phyloP scores from a whole-genome alignment of 345 rosid genomes.

The Aquilaria yunnanensis region DNA sequence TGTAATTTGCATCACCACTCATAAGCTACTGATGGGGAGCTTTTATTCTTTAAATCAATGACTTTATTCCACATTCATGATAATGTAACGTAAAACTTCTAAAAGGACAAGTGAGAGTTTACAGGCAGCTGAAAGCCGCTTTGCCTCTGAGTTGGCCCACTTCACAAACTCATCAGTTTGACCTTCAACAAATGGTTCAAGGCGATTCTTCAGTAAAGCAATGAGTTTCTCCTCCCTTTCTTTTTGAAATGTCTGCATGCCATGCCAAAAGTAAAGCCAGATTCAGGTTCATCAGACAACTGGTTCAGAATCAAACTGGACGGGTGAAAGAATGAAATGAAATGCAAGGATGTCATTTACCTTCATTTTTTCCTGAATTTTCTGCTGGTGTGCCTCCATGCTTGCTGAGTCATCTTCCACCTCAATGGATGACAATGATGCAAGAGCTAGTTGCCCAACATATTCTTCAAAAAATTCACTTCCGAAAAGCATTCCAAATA shows the following conservation, averaged over 20 bases:
- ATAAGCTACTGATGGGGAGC: too few relatives aligned
- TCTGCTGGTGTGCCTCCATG: slow-evolving; percentile 35
- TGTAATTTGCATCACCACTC: too few relatives aligned
- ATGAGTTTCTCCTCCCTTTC: slow-evolving; percentile 71
- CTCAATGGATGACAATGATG: slow-evolving; percentile 49
- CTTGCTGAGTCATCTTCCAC: slow-evolving; percentile 48
- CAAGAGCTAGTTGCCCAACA: slow-evolving; percentile 83
- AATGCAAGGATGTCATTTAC: slow-evolving; percentile 20
- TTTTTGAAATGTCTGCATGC: slow-evolving; percentile 55
- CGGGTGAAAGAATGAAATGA: too few relatives aligned
- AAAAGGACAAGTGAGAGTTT: slow-evolving; percentile 2
- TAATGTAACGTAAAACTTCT: too few relatives aligned
- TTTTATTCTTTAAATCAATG: too few relatives aligned
- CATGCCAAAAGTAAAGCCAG: neutral
- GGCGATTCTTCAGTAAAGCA: slow-evolving; percentile 49
- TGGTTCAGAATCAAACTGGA: too few relatives aligned
- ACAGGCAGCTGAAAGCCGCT: slow-evolving; percentile 75
- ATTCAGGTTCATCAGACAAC: too few relatives aligned
- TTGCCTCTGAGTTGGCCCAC: slow-evolving; percentile 82
- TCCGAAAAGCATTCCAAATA: slow-evolving; percentile 92
- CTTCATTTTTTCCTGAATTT: slow-evolving; percentile 64
- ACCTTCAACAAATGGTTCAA: slow-evolving; percentile 74
- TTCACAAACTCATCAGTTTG: slow-evolving; percentile 45
- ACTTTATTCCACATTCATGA: too few relatives aligned
- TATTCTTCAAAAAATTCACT: slow-evolving; percentile 92